These are phyloP conservation scores for Nakaseomyces nivariensis DNA, from an alignment of 1,139 yeast genomes.

Conservation along the genomic window DNA sequence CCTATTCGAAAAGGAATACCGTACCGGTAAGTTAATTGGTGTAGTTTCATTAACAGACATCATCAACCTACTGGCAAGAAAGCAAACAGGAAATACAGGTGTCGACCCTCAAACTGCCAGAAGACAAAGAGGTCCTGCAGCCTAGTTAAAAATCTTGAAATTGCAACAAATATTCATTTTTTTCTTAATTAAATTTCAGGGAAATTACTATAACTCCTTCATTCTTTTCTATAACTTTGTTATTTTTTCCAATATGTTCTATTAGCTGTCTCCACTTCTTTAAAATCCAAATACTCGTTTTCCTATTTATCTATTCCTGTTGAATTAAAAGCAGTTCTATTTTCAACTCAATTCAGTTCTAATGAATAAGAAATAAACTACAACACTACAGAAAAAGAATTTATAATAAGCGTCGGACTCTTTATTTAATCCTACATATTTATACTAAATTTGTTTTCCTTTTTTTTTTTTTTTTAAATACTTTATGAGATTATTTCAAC, in stretches of 20 bases:
- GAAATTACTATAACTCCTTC: not conserved
- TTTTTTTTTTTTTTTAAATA: no score
- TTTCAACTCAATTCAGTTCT: no score
- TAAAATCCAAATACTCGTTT: no score
- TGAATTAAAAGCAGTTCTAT: no score
- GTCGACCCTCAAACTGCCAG: conserved; percentile 81
- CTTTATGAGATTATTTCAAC: no score
- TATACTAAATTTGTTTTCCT: no score
- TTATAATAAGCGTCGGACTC: no score
- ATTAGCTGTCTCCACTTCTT: not conserved
- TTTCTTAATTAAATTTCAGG: not conserved
- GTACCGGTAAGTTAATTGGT: conserved; percentile 75
- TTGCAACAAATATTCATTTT: not conserved
- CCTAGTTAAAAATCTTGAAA: not conserved
- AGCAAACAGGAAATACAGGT: conserved; percentile 47
- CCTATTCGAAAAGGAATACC: conserved; percentile 34
- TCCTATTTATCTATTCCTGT: no score
- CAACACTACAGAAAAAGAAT: no score
- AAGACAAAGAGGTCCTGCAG: conserved; percentile 55
- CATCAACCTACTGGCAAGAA: conserved; percentile 66
- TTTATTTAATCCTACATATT: no score
- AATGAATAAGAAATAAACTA: no score
- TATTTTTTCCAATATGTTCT: not conserved
- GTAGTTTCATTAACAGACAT: conserved; percentile 89
- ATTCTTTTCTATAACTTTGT: not conserved